phyloP scores from a whole-genome alignment of 495 filamentous ascomycete species.

The Friedmanniomyces simplex region DNA sequence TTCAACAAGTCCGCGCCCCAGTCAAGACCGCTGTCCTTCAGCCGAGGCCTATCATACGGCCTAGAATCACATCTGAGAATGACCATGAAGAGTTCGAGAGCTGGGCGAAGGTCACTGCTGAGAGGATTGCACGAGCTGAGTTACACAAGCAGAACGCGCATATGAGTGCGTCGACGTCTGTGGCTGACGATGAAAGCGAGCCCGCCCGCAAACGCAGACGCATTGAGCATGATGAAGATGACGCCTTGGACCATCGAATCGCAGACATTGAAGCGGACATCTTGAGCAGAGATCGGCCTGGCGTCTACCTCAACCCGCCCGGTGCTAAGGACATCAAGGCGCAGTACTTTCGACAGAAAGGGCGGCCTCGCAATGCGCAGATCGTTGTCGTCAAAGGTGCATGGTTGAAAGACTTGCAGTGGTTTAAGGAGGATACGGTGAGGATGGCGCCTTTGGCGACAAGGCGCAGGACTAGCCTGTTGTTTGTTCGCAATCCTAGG shows the following conservation, averaged over 20 bases:
- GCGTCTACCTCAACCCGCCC: conserved; percentile 43
- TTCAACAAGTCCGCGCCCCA: background rate
- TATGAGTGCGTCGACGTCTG: background rate
- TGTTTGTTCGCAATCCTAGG: too few species aligned
- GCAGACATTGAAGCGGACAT: conserved; percentile 17
- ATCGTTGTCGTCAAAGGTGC: conserved; percentile 44
- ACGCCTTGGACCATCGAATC: background rate
- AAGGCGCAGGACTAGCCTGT: too few species aligned
- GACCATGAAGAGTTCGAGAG: conserved; percentile 1
- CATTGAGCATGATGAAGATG: background rate
- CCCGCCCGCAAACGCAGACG: background rate
- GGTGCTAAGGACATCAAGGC: conserved; percentile 35
- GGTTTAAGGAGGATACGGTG: background rate
- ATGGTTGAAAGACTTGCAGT: conserved; percentile 34
- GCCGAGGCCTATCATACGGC: background rate
- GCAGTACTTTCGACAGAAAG: conserved; percentile 21
- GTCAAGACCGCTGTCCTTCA: background rate
- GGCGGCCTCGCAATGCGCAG: conserved; percentile 41
- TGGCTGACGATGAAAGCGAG: background rate
- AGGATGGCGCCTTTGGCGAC: background rate
- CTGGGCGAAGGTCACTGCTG: conserved; percentile 1
- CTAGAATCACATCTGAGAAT: background rate
- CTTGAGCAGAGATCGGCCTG: conserved; percentile 23
- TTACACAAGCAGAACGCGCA: background rate
- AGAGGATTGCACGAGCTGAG: background rate